Base-by-base conservation (phyloP, 2,329 filamentous ascomycete species). In the Geosmithia flava region DNA sequence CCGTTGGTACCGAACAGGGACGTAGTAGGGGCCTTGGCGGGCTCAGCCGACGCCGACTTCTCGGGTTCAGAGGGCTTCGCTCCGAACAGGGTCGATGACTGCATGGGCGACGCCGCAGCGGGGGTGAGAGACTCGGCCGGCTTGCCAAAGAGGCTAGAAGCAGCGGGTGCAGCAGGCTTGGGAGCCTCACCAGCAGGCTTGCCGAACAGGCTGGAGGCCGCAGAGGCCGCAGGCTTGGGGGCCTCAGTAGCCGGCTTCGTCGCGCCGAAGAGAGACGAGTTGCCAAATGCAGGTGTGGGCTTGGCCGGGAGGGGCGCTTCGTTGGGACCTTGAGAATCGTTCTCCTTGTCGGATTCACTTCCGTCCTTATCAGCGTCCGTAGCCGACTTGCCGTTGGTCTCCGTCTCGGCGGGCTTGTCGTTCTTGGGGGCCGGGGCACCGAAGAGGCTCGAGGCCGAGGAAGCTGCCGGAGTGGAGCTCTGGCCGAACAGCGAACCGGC, bases 271-370 rank as follows among this genome's bases (percentile, higher is more conserved):
- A 67, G 52, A 19, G 57, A 55, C 3, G 55, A 57, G 10, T 8
- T 27, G 3, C 56, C 58, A 46, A 60, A 54, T 3, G 20, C 42
- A 53, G 6, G 60, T 51, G 46, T 65, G 66, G 20, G 59, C 53
- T 8, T 17, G 30, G 13, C 33, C 11, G 20, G 42, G 17, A 37
- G 44, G 29, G 48, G 41, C 17, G 58, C 47, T 17, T 54, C 45
- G 55, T 65, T 66, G 39, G 55, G 48, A n/a, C 61, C 62, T 47
- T 65, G 58, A 7, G 62, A 61, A 49, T 65, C 65, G 45, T 70
- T 70, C 56, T 70, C 68, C 57, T 70, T 70, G 55, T 70, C 68
- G 10, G 68, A 70, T 53, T 70, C 68, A 41, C 58, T 58, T 41
- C 60, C 66, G 42, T 62, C 58, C 53, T 66, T 62, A 44, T 58